Evolutionary conservation across 352 stramenopile genomes (phyloP).

Genomic region (Pythium scleroteichum): DNA sequence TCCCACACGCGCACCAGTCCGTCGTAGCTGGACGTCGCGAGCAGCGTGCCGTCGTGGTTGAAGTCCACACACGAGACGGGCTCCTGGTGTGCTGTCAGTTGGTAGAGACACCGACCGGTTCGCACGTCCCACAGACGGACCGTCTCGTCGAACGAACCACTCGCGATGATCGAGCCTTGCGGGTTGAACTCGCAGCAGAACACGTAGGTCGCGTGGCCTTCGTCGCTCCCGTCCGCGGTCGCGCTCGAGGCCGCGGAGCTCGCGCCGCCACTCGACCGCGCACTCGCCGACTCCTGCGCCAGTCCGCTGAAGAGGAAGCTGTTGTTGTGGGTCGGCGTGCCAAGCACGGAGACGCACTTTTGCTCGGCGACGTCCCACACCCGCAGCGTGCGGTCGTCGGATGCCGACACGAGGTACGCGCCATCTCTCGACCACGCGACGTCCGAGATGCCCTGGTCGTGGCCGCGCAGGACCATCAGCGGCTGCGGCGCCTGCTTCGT

Average conservation of each 20-base stretch:
- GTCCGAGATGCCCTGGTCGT: slow-evolving; percentile 94
- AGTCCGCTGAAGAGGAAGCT: slow-evolving; percentile 36
- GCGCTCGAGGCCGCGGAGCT: neutral
- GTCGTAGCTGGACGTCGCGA: slow-evolving; percentile 84
- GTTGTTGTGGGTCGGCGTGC: slow-evolving; percentile 39
- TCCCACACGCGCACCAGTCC: slow-evolving; percentile 94
- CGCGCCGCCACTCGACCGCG: slow-evolving; percentile 8
- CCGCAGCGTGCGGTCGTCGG: slow-evolving; percentile 94
- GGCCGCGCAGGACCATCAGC: slow-evolving; percentile 67
- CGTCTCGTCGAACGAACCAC: slow-evolving; percentile 93
- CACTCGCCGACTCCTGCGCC: slow-evolving; percentile 24
- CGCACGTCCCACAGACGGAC: slow-evolving; percentile 97
- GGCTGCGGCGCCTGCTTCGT: slow-evolving; percentile 15
- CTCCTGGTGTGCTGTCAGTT: slow-evolving; percentile 93
- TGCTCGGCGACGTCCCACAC: slow-evolving; percentile 94
- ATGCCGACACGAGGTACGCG: slow-evolving; percentile 91
- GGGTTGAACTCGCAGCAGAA: slow-evolving; percentile 95
- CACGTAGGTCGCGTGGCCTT: slow-evolving; percentile 94
- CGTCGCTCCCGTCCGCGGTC: slow-evolving; percentile 24
- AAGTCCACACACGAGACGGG: slow-evolving; percentile 95
- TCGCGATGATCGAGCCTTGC: slow-evolving; percentile 90
- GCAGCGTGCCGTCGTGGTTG: slow-evolving; percentile 93
- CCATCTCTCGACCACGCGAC: slow-evolving; percentile 89
- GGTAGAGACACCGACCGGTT: slow-evolving; percentile 84
- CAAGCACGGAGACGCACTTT: slow-evolving; percentile 70